Base-by-base conservation (phyloP, 139 green algal species). In the Klebsormidium nitens region DNA sequence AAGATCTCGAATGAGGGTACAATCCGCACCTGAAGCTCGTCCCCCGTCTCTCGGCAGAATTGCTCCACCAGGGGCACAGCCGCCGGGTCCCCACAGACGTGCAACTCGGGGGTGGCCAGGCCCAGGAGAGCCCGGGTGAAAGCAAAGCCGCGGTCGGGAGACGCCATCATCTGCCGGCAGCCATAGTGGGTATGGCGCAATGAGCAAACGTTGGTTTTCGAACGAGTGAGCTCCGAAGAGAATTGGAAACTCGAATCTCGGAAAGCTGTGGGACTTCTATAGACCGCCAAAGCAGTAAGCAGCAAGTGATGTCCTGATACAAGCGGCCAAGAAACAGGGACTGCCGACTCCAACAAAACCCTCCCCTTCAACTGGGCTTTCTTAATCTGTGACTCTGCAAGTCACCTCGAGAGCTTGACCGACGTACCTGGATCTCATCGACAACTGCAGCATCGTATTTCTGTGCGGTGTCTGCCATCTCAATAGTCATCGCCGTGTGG, bases 51-150 rank as follows among this genome's bases (percentile, higher is more conserved):
- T 26, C 66, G 29, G 60, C 50, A 46, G 5, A 91, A 62, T 36
- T 59, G 52, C n/a, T 71, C 57, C 46, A 96, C 82, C 63, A 97
- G 73, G 1, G 63, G 55, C 64, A 96, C 64, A 14, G 82, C 87
- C 17, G 81, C 87, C 3, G 79, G 77, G 71, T 96, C 89, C 1
- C 92, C 92, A 59, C 91, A 96, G 32, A 97, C 69, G 77, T 97
- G 92, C 29, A 97, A 78, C 64, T 93, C 85, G 23, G 80, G 78
- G n/a, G 59, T 59, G 34, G 59, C 32, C 19, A 69, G 31, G 26
- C 69, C 69, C 6, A 76, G 36, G 5, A 97, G 67, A 0, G 91
- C 91, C 0, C 91, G 78, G 0, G 91, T 97, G 87, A 90, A 97
- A 0, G 87, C 90, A 81, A 85, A 96, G 6, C 91, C 92, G 1